Base-by-base conservation (phyloP, 2,329 filamentous ascomycete species). In the Trichoderma endophyticum region DNA sequence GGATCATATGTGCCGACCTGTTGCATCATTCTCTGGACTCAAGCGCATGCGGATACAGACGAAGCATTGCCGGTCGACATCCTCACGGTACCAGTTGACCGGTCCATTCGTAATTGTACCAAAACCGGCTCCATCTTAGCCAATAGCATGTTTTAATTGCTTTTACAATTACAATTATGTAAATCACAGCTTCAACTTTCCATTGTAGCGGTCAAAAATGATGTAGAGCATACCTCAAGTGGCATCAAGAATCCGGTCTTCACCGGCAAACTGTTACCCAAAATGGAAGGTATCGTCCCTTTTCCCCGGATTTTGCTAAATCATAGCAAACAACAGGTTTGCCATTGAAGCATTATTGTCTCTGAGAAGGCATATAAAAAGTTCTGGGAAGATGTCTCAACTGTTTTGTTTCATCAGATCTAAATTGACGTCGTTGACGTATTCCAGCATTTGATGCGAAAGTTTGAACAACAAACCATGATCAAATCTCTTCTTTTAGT, bases 11-110 rank as follows among this genome's bases (percentile, higher is more conserved):
- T 36, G 36, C 36, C 7, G 7, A 18, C 36, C 15, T 39, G 15
- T 18, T 39, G 15, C 36, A 18, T 39, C 36, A 39, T 39, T 8
- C 36, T 8, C 36, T 8, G 3, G 36, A 3, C 36, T 39, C 36
- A 39, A 18, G 36, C 15, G 6, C 36, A 18, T 39, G 3, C 36
- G 3, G 3, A 39, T 18, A 43, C 15, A 18, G 39, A 43, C 39
- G 0, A 18, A n/a, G 18, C 0, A n/a, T 0, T 4, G 18, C 39
- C 39, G 15, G 15, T 43, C 15, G 39, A 43, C 36, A 0, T 1
- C 4, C 36, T 18, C 36, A 18, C 15, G 15, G 39, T 1, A n/a
- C 26, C 26, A 26, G 26, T n/a, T 9, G 15, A 3, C 39, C 15
- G 18, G 7, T 3, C 0, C 36, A 39, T 18, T 39, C 14, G 3